These are phyloP conservation scores for Striga asiatica DNA, from an alignment of 257 asterid genomes.

Conservation along the genomic window DNA sequence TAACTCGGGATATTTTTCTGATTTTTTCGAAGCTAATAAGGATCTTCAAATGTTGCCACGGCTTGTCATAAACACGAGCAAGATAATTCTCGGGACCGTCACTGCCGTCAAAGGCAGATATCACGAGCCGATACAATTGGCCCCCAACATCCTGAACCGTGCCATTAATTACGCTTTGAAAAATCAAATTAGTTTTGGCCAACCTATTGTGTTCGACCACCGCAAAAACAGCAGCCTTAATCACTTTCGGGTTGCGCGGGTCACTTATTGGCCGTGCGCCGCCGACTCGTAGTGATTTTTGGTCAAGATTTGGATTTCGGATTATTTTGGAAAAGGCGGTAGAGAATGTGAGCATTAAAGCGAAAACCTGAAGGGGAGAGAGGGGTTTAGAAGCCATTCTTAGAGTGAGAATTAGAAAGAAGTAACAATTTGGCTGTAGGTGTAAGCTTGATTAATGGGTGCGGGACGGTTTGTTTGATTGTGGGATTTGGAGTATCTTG, in stretches of 20 bases:
- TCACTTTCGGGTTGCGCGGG: neutral
- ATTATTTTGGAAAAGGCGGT: no score
- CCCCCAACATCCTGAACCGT: constrained; percentile 5
- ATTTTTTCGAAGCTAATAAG: neutral
- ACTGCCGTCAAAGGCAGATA: constrained; percentile 3
- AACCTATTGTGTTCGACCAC: constrained; percentile 10
- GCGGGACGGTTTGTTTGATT: no score
- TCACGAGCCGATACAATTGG: constrained; percentile 4
- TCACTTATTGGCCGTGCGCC: neutral
- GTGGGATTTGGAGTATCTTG: no score
- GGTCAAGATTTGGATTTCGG: no score
- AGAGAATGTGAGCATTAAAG: no score
- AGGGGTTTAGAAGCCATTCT: no score
- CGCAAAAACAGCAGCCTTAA: neutral
- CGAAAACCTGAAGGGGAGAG: no score
- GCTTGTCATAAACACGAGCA: constrained; percentile 7
- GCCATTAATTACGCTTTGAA: constrained; percentile 11
- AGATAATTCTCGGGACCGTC: neutral
- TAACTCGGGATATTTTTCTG: no score
- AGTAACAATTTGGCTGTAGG: no score
- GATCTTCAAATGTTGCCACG: neutral
- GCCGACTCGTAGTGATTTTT: neutral
- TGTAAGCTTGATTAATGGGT: no score
- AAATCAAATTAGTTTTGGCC: constrained; percentile 5
- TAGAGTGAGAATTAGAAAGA: no score